Evolutionary conservation across 2,329 filamentous ascomycete species (phyloP).

Genomic region (Cladosporium colombiae): DNA sequence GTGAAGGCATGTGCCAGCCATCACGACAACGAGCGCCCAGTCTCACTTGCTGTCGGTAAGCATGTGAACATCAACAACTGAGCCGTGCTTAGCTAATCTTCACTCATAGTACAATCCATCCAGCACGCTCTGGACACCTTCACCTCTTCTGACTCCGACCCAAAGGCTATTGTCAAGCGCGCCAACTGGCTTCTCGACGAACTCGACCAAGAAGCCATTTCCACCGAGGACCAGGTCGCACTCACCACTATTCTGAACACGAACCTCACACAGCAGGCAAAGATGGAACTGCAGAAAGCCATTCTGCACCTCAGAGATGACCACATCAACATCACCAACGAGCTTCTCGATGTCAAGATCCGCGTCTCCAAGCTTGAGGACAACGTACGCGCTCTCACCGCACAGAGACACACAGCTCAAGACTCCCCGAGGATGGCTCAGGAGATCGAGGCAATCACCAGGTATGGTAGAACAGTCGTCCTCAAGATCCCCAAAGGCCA

Average conservation of each 20-base stretch:
- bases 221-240: conserved; percentile 11
- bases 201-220: conserved; percentile 9
- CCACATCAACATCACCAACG: conserved; percentile 3
- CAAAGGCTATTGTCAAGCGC: conserved; percentile 1
- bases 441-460: conserved; percentile 24
- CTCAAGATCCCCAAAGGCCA: conserved; percentile 30
- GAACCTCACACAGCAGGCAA: neutral
- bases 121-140: neutral
- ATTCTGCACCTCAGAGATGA: neutral
- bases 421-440: conserved; percentile 23
- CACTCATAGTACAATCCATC: neutral
- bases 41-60: conserved; percentile 9
- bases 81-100: neutral
- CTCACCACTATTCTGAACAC: neutral
- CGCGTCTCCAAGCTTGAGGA: conserved; percentile 27
- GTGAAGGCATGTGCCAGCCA: conserved; percentile 8
- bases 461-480: conserved; percentile 26
- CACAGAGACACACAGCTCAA: conserved; percentile 18
- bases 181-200: conserved; percentile 3
- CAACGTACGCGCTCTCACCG: conserved; percentile 28
- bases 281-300: neutral
- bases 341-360: conserved; percentile 11
- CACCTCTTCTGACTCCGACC: neutral
- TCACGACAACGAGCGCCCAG: conserved; percentile 4
- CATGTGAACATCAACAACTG: neutral